Evolutionary conservation across 208 protist species (phyloP), one percentile per base, ranked within the genome.

Genomic region (Leishmania martiniquensis): DNA sequence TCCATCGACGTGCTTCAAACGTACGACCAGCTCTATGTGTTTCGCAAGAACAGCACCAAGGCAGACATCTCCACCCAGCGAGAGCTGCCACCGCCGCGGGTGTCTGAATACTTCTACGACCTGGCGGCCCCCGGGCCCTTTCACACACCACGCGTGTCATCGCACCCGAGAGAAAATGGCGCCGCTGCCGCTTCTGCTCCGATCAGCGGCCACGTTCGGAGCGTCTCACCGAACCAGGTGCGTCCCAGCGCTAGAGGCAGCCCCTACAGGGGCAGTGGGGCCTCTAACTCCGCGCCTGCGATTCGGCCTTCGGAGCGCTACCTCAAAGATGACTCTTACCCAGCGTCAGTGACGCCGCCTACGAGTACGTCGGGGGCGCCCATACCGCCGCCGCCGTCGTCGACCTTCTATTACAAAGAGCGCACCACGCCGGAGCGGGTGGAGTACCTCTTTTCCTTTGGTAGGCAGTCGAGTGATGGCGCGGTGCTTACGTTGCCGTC

Each of bases 1-100:
- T 77, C 82, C 45, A 80, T 81, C 22, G 76, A 81, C 20, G 42
- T 81, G 69, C 85, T 96, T 51, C 83, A 84, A 37, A 82, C 83
- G 5, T 93, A 93, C 80, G 92, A 96, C 73, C 92, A 96, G 81
- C 78, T 96, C 42, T 96, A 95, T 75, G 88, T 93, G 15, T 94
- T 93, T 76, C 89, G 92, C 72, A 92, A 90, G 75, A 89, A 93
- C 82, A 88, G 80, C 66, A 94, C 90, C 51, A 89, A 86, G 75
- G 85, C 84, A 12, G 92, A 96, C 79, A 96, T 96, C 51, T 92
- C 92, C 6, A 78, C 82, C 17, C 84, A 93, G 75, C 80, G 92
- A 7, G 92, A 96, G 66, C 82, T 96, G n/a, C 92, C 92, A 22
- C 75, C 81, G 12, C 92, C 92, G 34, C 87, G 89, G 20, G 76